Percentiles rank a stretch among this genome's conserved stretches.
These are phyloP conservation scores for Lipomyces yamanashiensis DNA, from an alignment of 805 yeast genomes.

Conservation along the genomic window DNA sequence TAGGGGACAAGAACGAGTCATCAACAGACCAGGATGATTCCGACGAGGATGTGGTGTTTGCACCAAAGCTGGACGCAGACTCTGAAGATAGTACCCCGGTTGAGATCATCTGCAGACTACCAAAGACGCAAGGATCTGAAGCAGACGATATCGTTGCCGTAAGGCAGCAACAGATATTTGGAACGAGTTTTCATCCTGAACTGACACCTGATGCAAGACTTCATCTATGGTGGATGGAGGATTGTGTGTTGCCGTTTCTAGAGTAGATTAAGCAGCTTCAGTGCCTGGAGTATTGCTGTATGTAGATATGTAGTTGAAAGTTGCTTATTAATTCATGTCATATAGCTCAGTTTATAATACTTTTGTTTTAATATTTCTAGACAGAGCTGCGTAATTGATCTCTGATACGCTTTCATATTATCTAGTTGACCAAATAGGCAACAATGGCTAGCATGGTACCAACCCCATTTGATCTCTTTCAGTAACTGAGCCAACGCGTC, in stretches of 20 bases:
- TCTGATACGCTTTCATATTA: too few relatives aligned
- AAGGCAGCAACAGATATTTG: conserved; percentile 66
- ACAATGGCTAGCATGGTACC: too few relatives aligned
- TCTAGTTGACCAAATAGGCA: too few relatives aligned
- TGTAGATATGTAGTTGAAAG: not conserved
- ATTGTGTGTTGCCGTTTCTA: conserved; percentile 52
- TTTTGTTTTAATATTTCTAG: too few relatives aligned
- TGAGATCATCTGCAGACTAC: conserved; percentile 39
- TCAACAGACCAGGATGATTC: not conserved
- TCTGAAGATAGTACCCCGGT: conserved; percentile 28
- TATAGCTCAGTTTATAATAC: too few relatives aligned
- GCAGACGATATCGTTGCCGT: conserved; percentile 65
- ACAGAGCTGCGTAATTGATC: too few relatives aligned
- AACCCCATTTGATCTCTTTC: too few relatives aligned
- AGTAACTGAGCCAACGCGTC: too few relatives aligned
- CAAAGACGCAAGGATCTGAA: conserved; percentile 22
- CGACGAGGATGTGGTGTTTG: conserved; percentile 19
- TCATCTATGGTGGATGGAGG: conserved; percentile 71
- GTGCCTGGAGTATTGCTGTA: not conserved
- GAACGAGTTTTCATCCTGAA: conserved; percentile 84
- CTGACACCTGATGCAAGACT: conserved; percentile 61
- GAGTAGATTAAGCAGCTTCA: not conserved
- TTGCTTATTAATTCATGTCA: too few relatives aligned
- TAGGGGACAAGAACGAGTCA: not conserved
- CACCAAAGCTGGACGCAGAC: conserved; percentile 36